Evolutionary conservation across 1,284 basidiomycete species (phyloP).

Genomic region (Pyrrhoderma noxium): DNA sequence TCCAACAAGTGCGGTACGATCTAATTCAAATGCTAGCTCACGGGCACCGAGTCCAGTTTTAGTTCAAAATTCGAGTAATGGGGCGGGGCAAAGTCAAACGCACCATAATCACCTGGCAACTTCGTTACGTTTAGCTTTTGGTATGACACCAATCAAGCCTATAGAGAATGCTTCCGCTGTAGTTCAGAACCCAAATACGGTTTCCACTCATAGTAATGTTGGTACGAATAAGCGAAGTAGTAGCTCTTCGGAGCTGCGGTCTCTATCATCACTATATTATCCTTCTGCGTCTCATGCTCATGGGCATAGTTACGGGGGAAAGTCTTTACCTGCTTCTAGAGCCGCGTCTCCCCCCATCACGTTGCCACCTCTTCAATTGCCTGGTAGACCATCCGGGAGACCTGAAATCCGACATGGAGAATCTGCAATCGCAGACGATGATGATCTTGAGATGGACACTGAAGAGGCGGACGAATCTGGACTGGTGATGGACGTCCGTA

Average conservation of each 20-base stretch:
- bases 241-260: slow-evolving; percentile 14
- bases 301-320: slow-evolving; percentile 19
- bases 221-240: slow-evolving; percentile 10
- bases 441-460: slow-evolving; percentile 13
- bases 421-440: slow-evolving; percentile 19
- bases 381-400: slow-evolving; percentile 19
- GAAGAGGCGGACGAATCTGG: slow-evolving; percentile 21
- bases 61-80: not conserved
- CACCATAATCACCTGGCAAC: slow-evolving; percentile 65
- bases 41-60: slow-evolving; percentile 43
- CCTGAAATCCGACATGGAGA: slow-evolving; percentile 20
- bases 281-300: slow-evolving; percentile 17
- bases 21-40: slow-evolving; percentile 36
- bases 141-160: slow-evolving; percentile 77
- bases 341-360: slow-evolving; percentile 62
- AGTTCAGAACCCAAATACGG: not conserved
- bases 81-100: slow-evolving; percentile 19
- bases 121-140: slow-evolving; percentile 77
- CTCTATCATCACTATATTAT: slow-evolving; percentile 4
- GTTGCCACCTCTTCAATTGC: slow-evolving; percentile 54
- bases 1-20: slow-evolving; percentile 24
- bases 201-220: not conserved
- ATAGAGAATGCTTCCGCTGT: slow-evolving; percentile 23
- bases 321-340: slow-evolving; percentile 47
- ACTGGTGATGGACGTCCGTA: slow-evolving; percentile 17